These are phyloP conservation scores for Lasiodiplodia sp. DNA, from an alignment of 2,329 filamentous ascomycete genomes.

Conservation along the genomic window DNA sequence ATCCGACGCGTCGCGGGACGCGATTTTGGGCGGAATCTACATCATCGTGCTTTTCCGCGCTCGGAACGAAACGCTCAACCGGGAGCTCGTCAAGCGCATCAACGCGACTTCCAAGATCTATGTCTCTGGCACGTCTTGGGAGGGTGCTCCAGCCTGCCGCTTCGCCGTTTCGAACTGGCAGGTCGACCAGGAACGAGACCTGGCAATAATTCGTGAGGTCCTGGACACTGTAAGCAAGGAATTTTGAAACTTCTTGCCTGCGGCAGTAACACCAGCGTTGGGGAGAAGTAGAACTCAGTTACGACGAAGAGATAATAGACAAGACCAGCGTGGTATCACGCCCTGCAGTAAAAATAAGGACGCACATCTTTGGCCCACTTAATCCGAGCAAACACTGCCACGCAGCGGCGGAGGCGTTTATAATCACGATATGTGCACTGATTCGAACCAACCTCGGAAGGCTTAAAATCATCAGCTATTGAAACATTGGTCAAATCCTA, in stretches of 20 bases:
- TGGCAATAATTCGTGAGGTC: conserved; percentile 69
- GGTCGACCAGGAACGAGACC: conserved; percentile 72
- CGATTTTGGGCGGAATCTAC: conserved; percentile 62
- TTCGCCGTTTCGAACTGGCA: conserved; percentile 88
- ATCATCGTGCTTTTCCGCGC: conserved; percentile 82
- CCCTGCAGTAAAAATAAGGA: too few species aligned
- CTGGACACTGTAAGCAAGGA: conserved; percentile 53
- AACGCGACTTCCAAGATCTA: conserved; percentile 79
- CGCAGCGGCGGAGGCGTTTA: too few species aligned
- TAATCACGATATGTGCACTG: too few species aligned
- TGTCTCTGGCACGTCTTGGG: conserved; percentile 82
- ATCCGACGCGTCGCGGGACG: conserved; percentile 45
- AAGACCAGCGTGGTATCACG: too few species aligned
- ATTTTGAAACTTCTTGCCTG: neutral
- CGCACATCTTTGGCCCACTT: too few species aligned
- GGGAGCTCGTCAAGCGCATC: conserved; percentile 71
- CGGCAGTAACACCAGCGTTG: conserved; percentile 8
- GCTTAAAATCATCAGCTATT: neutral
- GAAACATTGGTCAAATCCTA: neutral
- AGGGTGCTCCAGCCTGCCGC: conserved; percentile 75
- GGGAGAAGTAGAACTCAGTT: neutral
- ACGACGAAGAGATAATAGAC: too few species aligned
- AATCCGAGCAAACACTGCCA: too few species aligned
- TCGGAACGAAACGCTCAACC: conserved; percentile 69
- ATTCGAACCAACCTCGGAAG: neutral